A percentile compares a stretch with the other conserved stretches of the same genome.
Evolutionary conservation across 371 early-diverging fungal species (phyloP).

Genomic region (Parasitella parasitica): DNA sequence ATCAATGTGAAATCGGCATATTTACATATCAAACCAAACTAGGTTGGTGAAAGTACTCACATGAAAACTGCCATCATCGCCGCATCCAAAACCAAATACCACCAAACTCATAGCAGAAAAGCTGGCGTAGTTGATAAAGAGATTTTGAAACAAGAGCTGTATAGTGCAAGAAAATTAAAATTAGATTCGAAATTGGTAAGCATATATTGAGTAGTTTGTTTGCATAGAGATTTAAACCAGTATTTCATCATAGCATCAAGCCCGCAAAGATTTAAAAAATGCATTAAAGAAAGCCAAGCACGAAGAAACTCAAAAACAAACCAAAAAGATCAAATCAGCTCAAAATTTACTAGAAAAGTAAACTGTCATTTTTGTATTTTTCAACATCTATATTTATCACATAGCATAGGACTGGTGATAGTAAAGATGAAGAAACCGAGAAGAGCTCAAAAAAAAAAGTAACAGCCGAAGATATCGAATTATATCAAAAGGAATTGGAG

Average conservation of each 20-base stretch:
- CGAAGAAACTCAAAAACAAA: constrained; percentile 35
- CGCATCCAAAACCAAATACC: constrained; percentile 27
- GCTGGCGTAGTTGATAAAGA: neutral
- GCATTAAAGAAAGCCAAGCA: constrained; percentile 37
- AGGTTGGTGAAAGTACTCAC: constrained; percentile 29
- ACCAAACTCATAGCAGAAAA: constrained; percentile 9
- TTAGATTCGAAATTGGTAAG: constrained; percentile 39
- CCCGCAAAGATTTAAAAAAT: constrained; percentile 29
- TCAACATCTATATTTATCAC: too few species aligned
- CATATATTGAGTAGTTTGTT: neutral
- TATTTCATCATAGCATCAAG: constrained; percentile 31
- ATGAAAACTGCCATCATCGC: constrained; percentile 23
- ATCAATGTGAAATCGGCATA: neutral
- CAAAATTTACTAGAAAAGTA: constrained; percentile 18
- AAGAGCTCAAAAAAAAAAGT: constrained; percentile 10
- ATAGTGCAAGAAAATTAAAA: constrained; percentile 27
- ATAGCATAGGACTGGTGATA: neutral
- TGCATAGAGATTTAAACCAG: neutral
- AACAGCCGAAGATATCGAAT: constrained; percentile 22
- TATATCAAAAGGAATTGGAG: constrained; percentile 35
- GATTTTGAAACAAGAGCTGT: constrained; percentile 13
- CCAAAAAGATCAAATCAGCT: constrained; percentile 31
- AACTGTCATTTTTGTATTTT: neutral
- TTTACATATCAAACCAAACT: neutral
- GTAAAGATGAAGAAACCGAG: neutral